These are phyloP conservation scores for Globisporangium yorkense DNA, from an alignment of 352 stramenopile species.

Conservation along the genomic window DNA sequence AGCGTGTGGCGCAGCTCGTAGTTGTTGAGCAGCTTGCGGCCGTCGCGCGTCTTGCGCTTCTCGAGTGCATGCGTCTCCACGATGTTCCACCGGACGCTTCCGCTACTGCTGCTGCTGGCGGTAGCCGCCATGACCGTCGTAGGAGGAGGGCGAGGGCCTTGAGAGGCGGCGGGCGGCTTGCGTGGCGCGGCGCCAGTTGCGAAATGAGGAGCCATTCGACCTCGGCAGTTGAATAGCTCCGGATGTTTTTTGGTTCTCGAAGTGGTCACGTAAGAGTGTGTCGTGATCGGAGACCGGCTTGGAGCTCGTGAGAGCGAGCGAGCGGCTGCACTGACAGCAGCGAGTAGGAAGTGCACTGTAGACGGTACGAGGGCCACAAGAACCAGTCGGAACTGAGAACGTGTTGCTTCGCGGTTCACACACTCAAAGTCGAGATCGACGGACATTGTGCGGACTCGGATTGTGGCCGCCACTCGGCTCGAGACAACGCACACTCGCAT, in stretches of 20 bases:
- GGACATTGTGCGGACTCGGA: too few relatives aligned
- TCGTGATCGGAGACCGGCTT: too few relatives aligned
- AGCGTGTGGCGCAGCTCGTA: slow-evolving; percentile 66
- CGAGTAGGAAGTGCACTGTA: too few relatives aligned
- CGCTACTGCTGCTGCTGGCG: not conserved
- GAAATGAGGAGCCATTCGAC: not conserved
- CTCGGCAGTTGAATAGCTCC: too few relatives aligned
- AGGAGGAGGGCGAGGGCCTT: not conserved
- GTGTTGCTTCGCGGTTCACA: not conserved
- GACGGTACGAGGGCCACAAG: too few relatives aligned
- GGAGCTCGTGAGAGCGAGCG: too few relatives aligned
- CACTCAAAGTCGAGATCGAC: too few relatives aligned
- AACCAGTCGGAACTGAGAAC: too few relatives aligned
- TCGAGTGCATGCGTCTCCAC: slow-evolving; percentile 48
- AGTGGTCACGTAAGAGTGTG: too few relatives aligned
- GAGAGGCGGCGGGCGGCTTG: not conserved
- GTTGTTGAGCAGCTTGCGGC: slow-evolving; percentile 74
- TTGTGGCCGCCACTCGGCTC: too few relatives aligned
- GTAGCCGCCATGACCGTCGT: not conserved
- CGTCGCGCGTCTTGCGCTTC: slow-evolving; percentile 40
- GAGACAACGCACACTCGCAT: not conserved
- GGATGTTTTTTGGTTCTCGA: too few relatives aligned
- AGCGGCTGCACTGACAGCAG: too few relatives aligned
- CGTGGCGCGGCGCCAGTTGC: not conserved
- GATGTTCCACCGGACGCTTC: slow-evolving; percentile 44